A percentile compares a stretch with the other conserved stretches of the same genome.
Evolutionary conservation across 176 grass and related monocot genomes (phyloP).

Genomic region (Eleusine coracana): DNA sequence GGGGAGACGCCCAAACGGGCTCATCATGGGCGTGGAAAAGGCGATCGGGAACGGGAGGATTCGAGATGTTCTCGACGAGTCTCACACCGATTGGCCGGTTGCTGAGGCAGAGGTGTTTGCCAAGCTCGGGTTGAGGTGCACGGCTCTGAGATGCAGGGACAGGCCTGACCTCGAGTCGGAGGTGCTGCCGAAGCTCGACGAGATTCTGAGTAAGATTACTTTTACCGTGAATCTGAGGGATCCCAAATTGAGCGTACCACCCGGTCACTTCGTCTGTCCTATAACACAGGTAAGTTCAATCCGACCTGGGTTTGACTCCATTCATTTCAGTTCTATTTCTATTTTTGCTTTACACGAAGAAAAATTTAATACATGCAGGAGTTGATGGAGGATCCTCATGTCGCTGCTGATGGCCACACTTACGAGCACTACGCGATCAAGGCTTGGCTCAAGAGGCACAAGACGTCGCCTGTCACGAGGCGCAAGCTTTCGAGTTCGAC

Average conservation of each 20-base stretch:
- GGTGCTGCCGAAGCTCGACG: constrained; percentile 68
- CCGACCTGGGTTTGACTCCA: background rate
- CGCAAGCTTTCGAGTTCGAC: constrained; percentile 40
- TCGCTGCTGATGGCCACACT: constrained; percentile 82
- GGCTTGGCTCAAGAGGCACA: constrained; percentile 72
- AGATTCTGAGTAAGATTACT: constrained; percentile 51
- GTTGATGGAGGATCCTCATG: constrained; percentile 81
- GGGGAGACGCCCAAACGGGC: constrained; percentile 57
- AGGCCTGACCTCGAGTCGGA: constrained; percentile 71
- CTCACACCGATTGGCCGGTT: constrained; percentile 63
- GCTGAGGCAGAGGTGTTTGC: constrained; percentile 68
- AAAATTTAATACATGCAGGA: constrained; percentile 44
- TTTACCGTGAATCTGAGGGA: constrained; percentile 38
- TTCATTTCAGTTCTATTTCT: background rate
- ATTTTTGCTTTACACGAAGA: background rate
- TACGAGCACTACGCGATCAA: constrained; percentile 79
- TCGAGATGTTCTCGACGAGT: constrained; percentile 48
- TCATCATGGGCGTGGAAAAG: constrained; percentile 53
- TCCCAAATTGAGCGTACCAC: constrained; percentile 39
- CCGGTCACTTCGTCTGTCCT: constrained; percentile 75
- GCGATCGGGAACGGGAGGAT: constrained; percentile 49
- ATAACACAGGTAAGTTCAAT: constrained; percentile 61
- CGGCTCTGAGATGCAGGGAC: constrained; percentile 74
- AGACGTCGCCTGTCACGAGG: constrained; percentile 69
- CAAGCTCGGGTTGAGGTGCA: constrained; percentile 68